Conservation (phyloP, 2,329 filamentous ascomycete genomes). For the Aspergillus quadricinctus region DNA sequence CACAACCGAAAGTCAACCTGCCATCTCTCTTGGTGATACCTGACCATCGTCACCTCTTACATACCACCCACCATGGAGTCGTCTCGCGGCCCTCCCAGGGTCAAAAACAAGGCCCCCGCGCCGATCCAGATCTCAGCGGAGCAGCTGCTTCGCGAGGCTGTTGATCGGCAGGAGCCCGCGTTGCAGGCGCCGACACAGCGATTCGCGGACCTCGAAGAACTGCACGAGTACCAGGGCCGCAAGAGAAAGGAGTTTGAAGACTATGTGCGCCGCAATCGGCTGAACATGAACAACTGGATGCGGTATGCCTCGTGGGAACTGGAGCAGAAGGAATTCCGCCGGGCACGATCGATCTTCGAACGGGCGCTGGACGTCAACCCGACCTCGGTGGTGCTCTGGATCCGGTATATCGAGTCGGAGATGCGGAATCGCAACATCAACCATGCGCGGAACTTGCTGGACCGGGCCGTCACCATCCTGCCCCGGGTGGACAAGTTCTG, state of each 20-base stretch:
- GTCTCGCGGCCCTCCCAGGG: slow-evolving; percentile 83
- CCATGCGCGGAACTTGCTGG: slow-evolving; percentile 88
- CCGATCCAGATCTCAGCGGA: slow-evolving; percentile 91
- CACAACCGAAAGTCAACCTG: not conserved
- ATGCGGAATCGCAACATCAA: slow-evolving; percentile 96
- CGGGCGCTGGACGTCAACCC: slow-evolving; percentile 87
- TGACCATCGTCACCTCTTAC: not conserved
- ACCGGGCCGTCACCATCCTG: slow-evolving; percentile 87
- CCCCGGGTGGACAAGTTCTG: slow-evolving; percentile 93
- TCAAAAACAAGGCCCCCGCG: slow-evolving; percentile 97
- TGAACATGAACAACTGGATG: slow-evolving; percentile 99
- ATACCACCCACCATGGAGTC: slow-evolving; percentile 65
- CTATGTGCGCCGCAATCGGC: slow-evolving; percentile 89
- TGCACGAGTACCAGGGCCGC: slow-evolving; percentile 93
- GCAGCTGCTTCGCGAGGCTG: slow-evolving; percentile 93
- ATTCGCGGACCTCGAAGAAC: slow-evolving; percentile 93
- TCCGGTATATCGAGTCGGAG: slow-evolving; percentile 91
- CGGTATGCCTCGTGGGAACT: slow-evolving; percentile 96
- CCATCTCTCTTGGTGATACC: not conserved
- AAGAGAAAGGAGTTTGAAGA: slow-evolving; percentile 97
- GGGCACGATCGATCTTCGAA: slow-evolving; percentile 90
- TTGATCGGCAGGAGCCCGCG: slow-evolving; percentile 86
- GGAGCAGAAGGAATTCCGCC: slow-evolving; percentile 93
- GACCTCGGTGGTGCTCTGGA: slow-evolving; percentile 82
- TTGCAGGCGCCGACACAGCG: slow-evolving; percentile 89